Conservation (phyloP, 2,329 filamentous ascomycete genomes). For the Myriosclerotinia duriaeana region DNA sequence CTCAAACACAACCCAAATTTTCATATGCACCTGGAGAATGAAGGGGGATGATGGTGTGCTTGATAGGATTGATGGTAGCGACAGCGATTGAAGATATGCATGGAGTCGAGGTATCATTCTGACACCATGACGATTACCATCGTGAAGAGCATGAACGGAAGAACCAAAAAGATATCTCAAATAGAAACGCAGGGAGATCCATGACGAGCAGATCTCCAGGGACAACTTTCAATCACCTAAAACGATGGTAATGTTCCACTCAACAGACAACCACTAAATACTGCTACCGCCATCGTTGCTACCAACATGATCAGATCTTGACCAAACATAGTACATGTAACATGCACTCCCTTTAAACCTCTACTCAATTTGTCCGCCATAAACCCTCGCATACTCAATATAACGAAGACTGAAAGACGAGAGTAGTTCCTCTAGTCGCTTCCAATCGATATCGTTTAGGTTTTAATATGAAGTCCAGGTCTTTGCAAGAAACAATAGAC, state of each 20-base stretch:
- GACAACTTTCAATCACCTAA: background rate
- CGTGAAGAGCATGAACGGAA: too few relatives aligned
- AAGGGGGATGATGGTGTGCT: background rate
- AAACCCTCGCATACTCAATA: background rate
- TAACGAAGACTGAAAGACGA: background rate
- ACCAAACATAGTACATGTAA: background rate
- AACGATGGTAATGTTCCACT: background rate
- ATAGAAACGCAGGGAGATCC: too few relatives aligned
- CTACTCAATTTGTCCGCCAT: background rate
- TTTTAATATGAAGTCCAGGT: background rate
- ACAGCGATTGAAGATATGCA: too few relatives aligned
- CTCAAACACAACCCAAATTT: background rate
- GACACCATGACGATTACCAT: too few relatives aligned
- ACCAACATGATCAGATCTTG: background rate
- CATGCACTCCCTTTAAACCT: background rate
- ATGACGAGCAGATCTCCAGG: too few relatives aligned
- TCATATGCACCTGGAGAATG: background rate
- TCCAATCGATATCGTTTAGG: background rate
- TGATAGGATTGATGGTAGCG: too few relatives aligned
- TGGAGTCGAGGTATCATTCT: too few relatives aligned
- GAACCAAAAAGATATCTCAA: too few relatives aligned
- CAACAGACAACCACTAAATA: background rate
- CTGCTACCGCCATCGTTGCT: background rate
- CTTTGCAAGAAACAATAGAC: background rate
- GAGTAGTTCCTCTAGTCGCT: background rate